phyloP scores from a whole-genome alignment of 2,329 filamentous ascomycete genomes.

The Colletotrichum coccodes region DNA sequence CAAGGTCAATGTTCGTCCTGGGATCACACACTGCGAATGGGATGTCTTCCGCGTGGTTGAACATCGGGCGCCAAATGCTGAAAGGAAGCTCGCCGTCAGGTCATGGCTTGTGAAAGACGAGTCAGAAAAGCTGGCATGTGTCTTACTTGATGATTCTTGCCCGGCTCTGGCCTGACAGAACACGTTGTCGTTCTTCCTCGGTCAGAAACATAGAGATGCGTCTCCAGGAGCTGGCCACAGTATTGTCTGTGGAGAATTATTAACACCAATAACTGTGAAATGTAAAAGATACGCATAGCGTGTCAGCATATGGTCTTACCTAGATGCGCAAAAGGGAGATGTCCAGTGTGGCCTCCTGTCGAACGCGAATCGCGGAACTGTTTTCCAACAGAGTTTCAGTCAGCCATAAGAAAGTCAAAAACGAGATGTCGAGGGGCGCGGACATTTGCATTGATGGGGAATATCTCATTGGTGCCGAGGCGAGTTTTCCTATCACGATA shows the following conservation, averaged over 20 bases:
- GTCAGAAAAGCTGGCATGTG: neutral
- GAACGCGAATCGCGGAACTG: neutral
- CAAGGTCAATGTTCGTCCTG: neutral
- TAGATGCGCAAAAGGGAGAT: neutral
- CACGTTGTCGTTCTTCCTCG: neutral
- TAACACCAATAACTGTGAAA: neutral
- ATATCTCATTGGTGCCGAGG: neutral
- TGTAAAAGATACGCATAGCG: too few species aligned
- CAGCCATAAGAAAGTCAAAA: neutral
- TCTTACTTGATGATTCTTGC: conserved; percentile 10
- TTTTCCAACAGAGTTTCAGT: neutral
- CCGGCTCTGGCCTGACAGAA: neutral
- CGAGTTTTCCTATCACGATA: neutral
- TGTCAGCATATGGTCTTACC: too few species aligned
- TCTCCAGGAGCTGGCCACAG: neutral
- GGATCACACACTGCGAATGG: neutral
- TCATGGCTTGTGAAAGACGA: too few species aligned
- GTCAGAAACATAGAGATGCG: neutral
- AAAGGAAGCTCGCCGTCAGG: neutral
- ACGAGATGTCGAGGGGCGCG: neutral
- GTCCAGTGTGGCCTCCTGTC: neutral
- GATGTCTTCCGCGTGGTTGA: conserved; percentile 1
- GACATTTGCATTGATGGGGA: neutral
- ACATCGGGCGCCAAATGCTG: conserved; percentile 2
- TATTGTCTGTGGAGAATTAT: neutral